Percentiles rank a stretch among this genome's conserved stretches.
phyloP scores from a whole-genome alignment of 176 grass and related monocot species.

The Avena sativa region DNA sequence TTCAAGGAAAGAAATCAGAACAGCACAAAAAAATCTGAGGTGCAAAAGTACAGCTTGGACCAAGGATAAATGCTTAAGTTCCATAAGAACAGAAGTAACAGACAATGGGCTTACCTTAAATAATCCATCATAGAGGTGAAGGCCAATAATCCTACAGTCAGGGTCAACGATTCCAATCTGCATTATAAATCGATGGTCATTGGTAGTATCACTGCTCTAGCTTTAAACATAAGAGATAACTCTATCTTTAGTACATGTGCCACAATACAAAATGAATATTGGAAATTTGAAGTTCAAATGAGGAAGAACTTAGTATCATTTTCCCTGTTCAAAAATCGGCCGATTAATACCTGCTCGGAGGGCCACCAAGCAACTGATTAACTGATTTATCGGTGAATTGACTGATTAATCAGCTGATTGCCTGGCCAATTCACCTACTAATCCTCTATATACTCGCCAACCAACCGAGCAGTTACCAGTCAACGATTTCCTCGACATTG shows the following conservation, averaged over 20 bases:
- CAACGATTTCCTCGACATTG: neutral
- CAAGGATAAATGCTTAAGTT: slow-evolving; percentile 19
- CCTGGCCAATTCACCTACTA: neutral
- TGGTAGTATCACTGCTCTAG: neutral
- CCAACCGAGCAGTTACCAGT: neutral
- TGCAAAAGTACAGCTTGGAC: neutral
- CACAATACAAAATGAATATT: neutral
- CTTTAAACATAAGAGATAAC: neutral
- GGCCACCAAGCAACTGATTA: neutral
- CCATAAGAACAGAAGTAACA: slow-evolving; percentile 16
- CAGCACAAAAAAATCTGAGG: neutral
- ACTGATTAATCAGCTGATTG: neutral
- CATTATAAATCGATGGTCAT: slow-evolving; percentile 15
- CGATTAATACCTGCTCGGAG: neutral
- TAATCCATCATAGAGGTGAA: slow-evolving; percentile 95
- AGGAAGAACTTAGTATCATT: neutral
- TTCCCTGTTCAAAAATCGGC: neutral
- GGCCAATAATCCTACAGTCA: slow-evolving; percentile 92
- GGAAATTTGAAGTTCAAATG: slow-evolving; percentile 4
- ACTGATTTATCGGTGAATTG: neutral
- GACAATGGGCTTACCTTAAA: slow-evolving; percentile 71
- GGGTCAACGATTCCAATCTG: slow-evolving; percentile 98
- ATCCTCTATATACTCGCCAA: neutral
- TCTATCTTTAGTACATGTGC: neutral
- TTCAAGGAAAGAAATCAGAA: slow-evolving; percentile 14